These are phyloP conservation scores for Simplicillium aogashimaense DNA, from an alignment of 2,329 filamentous ascomycete species.

Conservation along the genomic window DNA sequence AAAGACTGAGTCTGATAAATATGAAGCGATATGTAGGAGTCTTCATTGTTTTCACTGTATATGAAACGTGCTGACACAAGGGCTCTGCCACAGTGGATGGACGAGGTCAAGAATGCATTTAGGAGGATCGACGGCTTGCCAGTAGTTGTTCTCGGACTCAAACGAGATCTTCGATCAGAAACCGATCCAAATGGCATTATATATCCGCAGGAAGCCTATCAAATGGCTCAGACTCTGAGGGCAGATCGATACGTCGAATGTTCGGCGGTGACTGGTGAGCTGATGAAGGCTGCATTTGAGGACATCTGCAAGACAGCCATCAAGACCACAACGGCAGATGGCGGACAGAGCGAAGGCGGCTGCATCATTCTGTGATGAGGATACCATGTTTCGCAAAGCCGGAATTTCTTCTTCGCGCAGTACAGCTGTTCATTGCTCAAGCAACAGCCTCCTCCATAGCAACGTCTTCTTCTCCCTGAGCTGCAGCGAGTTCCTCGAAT, in stretches of 20 bases:
- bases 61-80: no score
- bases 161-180: constrained; percentile 49
- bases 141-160: constrained; percentile 47
- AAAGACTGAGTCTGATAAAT: constrained; percentile 46
- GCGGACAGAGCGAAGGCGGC: constrained; percentile 45
- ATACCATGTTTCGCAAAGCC: neutral
- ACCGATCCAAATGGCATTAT: constrained; percentile 50
- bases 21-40: constrained; percentile 43
- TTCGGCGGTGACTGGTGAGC: constrained; percentile 49
- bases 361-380: constrained; percentile 37
- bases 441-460: constrained; percentile 25
- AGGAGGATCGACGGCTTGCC: constrained; percentile 37
- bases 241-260: constrained; percentile 56
- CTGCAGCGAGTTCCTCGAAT: constrained; percentile 23
- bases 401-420: no score
- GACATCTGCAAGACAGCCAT: constrained; percentile 49
- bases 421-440: constrained; percentile 9
- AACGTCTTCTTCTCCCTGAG: constrained; percentile 20
- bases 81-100: constrained; percentile 38
- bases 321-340: constrained; percentile 31
- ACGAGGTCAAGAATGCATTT: constrained; percentile 41
- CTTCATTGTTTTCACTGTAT: neutral
- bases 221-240: constrained; percentile 45
- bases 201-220: constrained; percentile 51
- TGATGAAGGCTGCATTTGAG: constrained; percentile 47